phyloP scores from a whole-genome alignment of 2,329 filamentous ascomycete species.

The Pseudopyrenochaeta lycopersici region DNA sequence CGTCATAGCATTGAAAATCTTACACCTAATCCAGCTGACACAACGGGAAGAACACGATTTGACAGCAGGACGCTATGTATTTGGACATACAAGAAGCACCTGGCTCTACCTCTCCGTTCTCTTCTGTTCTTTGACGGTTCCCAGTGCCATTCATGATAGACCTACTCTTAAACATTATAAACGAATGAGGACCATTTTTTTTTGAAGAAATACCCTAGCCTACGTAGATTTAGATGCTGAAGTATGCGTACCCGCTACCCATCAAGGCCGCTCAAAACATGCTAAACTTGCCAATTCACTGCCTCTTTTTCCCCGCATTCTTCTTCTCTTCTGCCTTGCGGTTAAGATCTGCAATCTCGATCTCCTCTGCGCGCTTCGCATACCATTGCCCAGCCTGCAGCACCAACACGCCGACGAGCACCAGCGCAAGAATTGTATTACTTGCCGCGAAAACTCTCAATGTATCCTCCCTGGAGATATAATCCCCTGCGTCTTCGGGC shows the following conservation, averaged over 20 bases:
- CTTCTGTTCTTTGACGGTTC: no score
- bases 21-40: no score
- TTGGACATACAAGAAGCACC: background rate
- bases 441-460: constrained; percentile 90
- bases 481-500: constrained; percentile 61
- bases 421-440: constrained; percentile 94
- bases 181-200: background rate
- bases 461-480: constrained; percentile 85
- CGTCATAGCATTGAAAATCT: no score
- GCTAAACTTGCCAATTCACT: constrained; percentile 15
- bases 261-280: background rate
- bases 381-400: constrained; percentile 99
- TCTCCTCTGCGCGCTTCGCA: constrained; percentile 89
- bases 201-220: background rate
- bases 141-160: background rate
- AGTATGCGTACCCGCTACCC: background rate
- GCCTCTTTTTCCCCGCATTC: constrained; percentile 46
- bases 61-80: no score
- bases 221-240: background rate
- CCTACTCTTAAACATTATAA: background rate
- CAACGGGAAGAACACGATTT: no score
- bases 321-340: constrained; percentile 49
- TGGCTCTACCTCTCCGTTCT: background rate
- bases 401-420: constrained; percentile 89
- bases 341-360: constrained; percentile 76